phyloP scores from a whole-genome alignment of 148 eudicot genomes.

The Vaccinium myrtillus region DNA sequence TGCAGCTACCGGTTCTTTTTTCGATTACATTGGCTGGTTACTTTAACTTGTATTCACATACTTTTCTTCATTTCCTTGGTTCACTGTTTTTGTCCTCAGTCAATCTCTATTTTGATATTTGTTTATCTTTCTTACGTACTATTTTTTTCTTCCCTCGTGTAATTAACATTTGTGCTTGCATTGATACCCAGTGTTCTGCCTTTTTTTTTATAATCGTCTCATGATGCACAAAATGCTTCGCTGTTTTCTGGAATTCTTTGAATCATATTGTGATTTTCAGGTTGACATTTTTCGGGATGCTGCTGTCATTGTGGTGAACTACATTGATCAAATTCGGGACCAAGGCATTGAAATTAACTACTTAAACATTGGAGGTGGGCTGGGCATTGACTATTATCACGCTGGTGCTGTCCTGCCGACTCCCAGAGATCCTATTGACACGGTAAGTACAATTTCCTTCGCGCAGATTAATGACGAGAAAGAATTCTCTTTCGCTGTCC shows the following conservation, averaged over 20 bases:
- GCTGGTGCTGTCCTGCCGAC: constrained; percentile 83
- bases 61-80: neutral
- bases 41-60: neutral
- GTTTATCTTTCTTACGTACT: constrained; percentile 23
- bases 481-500: neutral
- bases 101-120: neutral
- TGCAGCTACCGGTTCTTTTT: neutral
- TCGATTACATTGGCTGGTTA: neutral
- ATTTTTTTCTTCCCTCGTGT: neutral
- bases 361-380: constrained; percentile 96
- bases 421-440: constrained; percentile 86
- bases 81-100: neutral
- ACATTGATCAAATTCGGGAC: constrained; percentile 77
- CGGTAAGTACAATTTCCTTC: constrained; percentile 46
- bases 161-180: constrained; percentile 33
- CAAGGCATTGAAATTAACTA: constrained; percentile 88
- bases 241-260: neutral
- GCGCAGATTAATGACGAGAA: neutral
- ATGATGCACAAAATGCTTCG: neutral
- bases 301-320: constrained; percentile 89
- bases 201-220: neutral
- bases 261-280: constrained; percentile 33
- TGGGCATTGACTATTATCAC: constrained; percentile 92
- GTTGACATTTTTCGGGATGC: constrained; percentile 95
- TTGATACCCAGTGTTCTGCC: constrained; percentile 14